These are phyloP conservation scores for Podospora appendiculata DNA, from an alignment of 495 filamentous ascomycete species.

Conservation along the genomic window DNA sequence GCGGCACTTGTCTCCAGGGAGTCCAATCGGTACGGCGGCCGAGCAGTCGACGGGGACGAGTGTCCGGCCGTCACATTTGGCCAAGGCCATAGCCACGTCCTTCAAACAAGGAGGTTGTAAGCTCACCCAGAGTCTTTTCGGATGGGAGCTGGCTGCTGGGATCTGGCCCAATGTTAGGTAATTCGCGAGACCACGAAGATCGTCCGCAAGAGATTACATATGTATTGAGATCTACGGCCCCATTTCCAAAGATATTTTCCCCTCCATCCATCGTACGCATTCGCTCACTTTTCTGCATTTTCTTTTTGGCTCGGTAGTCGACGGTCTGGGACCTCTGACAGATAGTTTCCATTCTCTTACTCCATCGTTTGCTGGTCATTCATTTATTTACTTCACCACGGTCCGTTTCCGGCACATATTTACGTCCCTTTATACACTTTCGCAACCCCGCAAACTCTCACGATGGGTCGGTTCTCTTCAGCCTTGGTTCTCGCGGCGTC, in stretches of 20 bases:
- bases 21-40: not conserved
- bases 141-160: not conserved
- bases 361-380: conserved; percentile 1
- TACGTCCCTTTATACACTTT: not conserved
- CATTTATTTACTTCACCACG: not conserved
- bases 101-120: not conserved
- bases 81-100: not conserved
- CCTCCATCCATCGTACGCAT: conserved; percentile 10
- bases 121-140: not conserved
- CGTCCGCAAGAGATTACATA: not conserved
- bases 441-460: not conserved
- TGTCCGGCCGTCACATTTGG: not conserved
- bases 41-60: not conserved
- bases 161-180: not conserved
- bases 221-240: not conserved
- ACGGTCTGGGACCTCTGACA: conserved; percentile 16
- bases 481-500: conserved; percentile 16
- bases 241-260: not conserved
- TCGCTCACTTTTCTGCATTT: conserved; percentile 1
- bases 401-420: not conserved
- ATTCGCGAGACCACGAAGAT: not conserved
- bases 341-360: conserved; percentile 2
- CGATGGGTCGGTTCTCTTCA: conserved; percentile 6
- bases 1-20: not conserved
- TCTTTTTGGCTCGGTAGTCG: conserved; percentile 6